Percentiles rank a stretch among this genome's conserved stretches.
Conservation (phyloP, 208 protist genomes). For the Entamoeba histolytica region DNA sequence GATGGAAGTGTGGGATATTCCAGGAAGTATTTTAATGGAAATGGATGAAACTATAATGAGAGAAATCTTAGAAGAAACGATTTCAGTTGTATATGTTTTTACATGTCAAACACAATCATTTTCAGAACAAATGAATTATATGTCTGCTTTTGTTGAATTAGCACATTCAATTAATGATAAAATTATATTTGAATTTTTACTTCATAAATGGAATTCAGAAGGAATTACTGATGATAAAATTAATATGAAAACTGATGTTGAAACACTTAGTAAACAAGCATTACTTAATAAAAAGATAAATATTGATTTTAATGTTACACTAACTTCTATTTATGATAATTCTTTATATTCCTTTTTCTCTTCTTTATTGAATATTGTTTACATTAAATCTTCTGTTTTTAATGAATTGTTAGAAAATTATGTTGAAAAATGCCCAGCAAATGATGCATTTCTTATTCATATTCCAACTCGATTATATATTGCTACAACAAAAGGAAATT, state of each 20-base stretch:
- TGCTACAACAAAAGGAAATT: neutral
- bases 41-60: neutral
- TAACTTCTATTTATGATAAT: neutral
- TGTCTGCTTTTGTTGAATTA: neutral
- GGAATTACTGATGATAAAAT: neutral
- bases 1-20: neutral
- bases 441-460: neutral
- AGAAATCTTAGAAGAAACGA: neutral
- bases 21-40: neutral
- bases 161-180: neutral
- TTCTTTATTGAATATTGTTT: neutral
- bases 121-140: neutral
- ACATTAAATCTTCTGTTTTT: neutral
- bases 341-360: neutral
- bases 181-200: neutral
- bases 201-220: neutral
- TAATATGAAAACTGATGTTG: neutral
- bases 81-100: neutral
- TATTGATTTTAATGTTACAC: neutral
- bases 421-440: neutral
- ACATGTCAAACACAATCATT: neutral
- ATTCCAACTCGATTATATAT: neutral
- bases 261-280: neutral
- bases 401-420: neutral
- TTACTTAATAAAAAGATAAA: neutral